phyloP scores from a whole-genome alignment of 208 protist species.

The Spongospora subterranea region DNA sequence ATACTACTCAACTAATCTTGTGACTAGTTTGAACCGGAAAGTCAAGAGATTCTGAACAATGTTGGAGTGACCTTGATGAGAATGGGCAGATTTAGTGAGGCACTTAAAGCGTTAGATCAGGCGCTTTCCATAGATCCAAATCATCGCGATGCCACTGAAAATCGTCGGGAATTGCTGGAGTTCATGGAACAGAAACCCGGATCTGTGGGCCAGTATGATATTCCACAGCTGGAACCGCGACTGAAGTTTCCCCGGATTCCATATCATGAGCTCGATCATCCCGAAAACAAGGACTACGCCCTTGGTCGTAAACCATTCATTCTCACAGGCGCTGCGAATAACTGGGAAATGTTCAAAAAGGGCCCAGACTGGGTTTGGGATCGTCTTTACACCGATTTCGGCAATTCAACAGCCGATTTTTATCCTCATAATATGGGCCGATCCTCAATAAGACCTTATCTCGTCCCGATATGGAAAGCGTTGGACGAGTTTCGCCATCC shows the following conservation, averaged over 20 bases:
- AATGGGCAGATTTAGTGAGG: neutral
- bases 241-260: neutral
- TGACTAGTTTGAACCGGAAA: neutral
- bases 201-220: neutral
- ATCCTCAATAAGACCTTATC: neutral
- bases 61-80: conserved; percentile 13
- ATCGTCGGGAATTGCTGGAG: neutral
- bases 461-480: neutral
- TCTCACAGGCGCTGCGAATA: neutral
- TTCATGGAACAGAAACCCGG: neutral
- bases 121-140: neutral
- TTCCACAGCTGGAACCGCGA: neutral
- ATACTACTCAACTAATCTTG: neutral
- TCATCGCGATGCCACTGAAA: conserved; percentile 5
- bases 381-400: neutral
- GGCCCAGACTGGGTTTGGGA: neutral
- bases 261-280: neutral
- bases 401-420: conserved; percentile 36
- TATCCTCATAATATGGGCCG: conserved; percentile 34
- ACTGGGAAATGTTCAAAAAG: neutral
- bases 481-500: neutral
- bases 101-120: neutral
- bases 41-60: neutral
- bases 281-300: conserved; percentile 29
- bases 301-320: conserved; percentile 1